phyloP scores from a whole-genome alignment of 2,329 filamentous ascomycete genomes.

The Fusarium sp. region DNA sequence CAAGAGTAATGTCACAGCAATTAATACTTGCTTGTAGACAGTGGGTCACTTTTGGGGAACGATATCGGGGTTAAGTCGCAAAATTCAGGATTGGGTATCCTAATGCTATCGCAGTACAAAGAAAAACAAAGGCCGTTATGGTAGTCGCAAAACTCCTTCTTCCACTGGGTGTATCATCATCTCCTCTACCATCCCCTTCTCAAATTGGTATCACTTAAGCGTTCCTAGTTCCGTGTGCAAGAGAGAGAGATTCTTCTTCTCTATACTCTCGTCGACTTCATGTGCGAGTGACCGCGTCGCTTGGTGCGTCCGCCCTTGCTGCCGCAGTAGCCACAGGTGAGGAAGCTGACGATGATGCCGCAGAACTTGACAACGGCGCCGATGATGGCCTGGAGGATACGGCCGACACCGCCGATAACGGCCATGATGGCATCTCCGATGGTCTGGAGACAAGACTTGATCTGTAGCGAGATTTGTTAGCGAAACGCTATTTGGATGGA shows the following conservation, averaged over 20 bases:
- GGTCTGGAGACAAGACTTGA: slow-evolving; percentile 70
- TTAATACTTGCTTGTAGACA: too few relatives aligned
- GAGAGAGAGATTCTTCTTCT: not conserved
- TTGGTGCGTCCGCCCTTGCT: slow-evolving; percentile 34
- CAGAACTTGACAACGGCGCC: slow-evolving; percentile 74
- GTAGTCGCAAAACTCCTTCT: slow-evolving; percentile 25
- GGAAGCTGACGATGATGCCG: slow-evolving; percentile 75
- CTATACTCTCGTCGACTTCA: slow-evolving; percentile 37
- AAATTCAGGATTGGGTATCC: slow-evolving; percentile 49
- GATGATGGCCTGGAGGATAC: slow-evolving; percentile 75
- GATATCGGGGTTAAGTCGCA: not conserved
- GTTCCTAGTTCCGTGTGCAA: slow-evolving; percentile 4
- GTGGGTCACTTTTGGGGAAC: not conserved
- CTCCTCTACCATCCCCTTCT: not conserved
- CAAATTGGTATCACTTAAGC: slow-evolving; percentile 27
- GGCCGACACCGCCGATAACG: slow-evolving; percentile 75
- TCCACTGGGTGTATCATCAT: not conserved
- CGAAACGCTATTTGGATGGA: too few relatives aligned
- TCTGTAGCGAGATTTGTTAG: slow-evolving; percentile 56
- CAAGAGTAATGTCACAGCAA: too few relatives aligned
- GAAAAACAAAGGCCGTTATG: slow-evolving; percentile 32
- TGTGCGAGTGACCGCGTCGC: slow-evolving; percentile 30
- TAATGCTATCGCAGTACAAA: slow-evolving; percentile 40
- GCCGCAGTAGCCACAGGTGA: slow-evolving; percentile 66
- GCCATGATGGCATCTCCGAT: slow-evolving; percentile 77